phyloP scores from a whole-genome alignment of 116 monocot species.

The Iris pallida region DNA sequence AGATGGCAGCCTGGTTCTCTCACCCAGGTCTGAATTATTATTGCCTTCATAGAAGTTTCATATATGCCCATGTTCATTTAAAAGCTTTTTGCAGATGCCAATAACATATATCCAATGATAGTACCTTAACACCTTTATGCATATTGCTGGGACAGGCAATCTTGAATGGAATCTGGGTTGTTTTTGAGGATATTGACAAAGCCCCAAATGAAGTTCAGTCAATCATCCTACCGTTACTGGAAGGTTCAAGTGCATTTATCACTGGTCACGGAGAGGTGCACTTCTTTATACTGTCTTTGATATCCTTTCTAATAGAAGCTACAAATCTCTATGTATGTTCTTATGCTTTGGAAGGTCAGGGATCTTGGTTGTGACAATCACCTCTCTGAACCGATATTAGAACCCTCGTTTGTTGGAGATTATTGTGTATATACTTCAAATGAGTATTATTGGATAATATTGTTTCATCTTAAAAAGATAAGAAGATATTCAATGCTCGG shows the following conservation, averaged over 20 bases:
- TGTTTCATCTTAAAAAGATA: too few relatives aligned
- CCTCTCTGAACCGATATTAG: too few relatives aligned
- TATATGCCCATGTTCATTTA: too few relatives aligned
- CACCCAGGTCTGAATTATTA: conserved; percentile 59
- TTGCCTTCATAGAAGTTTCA: not conserved
- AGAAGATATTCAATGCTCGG: too few relatives aligned
- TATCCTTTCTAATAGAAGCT: too few relatives aligned
- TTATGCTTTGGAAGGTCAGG: too few relatives aligned
- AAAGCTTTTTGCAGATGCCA: not conserved
- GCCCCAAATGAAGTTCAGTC: conserved; percentile 93
- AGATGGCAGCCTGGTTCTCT: conserved; percentile 96
- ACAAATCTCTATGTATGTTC: too few relatives aligned
- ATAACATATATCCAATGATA: not conserved
- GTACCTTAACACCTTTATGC: not conserved
- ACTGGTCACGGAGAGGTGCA: conserved; percentile 79
- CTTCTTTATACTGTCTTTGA: conserved; percentile 1
- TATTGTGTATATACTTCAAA: too few relatives aligned
- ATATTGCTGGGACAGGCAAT: conserved; percentile 49
- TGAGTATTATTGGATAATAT: too few relatives aligned
- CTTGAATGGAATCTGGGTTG: conserved; percentile 81
- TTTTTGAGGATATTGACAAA: conserved; percentile 97
- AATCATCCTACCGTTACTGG: conserved; percentile 75
- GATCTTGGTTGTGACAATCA: too few relatives aligned
- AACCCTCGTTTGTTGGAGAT: too few relatives aligned
- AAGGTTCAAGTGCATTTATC: conserved; percentile 75